A percentile compares a stretch with the other conserved stretches of the same genome.
These are phyloP conservation scores for Planoprotostelium fungivorum DNA, from an alignment of 78 protist genomes.

Conservation along the genomic window DNA sequence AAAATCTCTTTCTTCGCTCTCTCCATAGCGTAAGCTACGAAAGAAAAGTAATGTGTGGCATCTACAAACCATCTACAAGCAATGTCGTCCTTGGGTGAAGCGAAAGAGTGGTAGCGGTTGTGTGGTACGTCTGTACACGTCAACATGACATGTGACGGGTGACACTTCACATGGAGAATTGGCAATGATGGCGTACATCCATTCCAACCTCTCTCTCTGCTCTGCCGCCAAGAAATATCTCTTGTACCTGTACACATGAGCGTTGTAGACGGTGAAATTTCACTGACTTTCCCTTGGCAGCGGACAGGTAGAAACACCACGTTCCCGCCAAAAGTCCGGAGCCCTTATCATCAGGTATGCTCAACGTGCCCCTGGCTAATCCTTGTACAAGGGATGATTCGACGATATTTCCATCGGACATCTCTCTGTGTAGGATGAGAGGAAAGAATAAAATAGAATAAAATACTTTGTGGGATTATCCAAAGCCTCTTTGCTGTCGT, in stretches of 20 bases:
- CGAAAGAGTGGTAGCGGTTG: slow-evolving; percentile 44
- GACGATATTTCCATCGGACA: no score
- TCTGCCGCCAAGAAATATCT: neutral
- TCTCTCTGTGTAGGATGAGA: no score
- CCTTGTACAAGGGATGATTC: neutral
- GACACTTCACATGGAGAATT: neutral
- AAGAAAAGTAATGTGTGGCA: slow-evolving; percentile 15
- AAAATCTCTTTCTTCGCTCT: slow-evolving; percentile 42
- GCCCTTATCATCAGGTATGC: neutral
- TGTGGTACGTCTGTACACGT: neutral
- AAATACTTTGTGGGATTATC: no score
- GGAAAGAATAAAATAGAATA: no score
- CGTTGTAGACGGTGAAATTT: neutral
- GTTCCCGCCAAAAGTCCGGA: neutral
- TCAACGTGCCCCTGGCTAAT: neutral
- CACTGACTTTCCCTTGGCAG: neutral
- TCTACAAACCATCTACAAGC: slow-evolving; percentile 25
- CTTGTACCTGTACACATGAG: neutral
- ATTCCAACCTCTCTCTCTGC: neutral
- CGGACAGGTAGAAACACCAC: neutral
- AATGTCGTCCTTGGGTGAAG: slow-evolving; percentile 38
- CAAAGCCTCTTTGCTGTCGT: no score
- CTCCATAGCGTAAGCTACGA: slow-evolving; percentile 26
- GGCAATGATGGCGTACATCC: neutral
- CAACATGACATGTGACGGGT: neutral